Conservation (phyloP, 2,329 filamentous ascomycete genomes). For the Aspergillus hiratsukae region DNA sequence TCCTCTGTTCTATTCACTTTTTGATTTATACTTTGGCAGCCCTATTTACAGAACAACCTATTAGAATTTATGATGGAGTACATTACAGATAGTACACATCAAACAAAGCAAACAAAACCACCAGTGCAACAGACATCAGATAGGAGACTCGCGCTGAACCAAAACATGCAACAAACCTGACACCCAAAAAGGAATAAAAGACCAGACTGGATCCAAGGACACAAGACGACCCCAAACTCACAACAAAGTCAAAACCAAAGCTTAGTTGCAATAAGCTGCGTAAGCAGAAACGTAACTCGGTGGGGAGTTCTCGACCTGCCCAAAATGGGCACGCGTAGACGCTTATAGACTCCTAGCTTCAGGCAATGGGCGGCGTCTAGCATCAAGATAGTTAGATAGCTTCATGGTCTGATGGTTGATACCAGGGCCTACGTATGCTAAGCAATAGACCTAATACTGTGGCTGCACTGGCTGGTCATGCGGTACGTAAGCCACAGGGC, state of each 20-base stretch:
- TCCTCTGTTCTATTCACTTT: not conserved
- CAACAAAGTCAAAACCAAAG: not conserved
- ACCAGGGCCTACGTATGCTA: not conserved
- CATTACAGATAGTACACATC: not conserved
- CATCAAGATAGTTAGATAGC: not conserved
- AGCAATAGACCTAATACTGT: too few relatives aligned
- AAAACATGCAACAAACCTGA: not conserved
- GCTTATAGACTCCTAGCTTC: too few relatives aligned
- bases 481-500: conserved; percentile 9
- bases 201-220: not conserved
- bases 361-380: not conserved
- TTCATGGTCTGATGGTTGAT: not conserved
- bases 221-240: not conserved
- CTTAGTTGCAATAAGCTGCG: conserved; percentile 9
- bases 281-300: conserved; percentile 20
- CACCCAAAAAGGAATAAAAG: not conserved
- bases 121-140: not conserved
- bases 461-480: not conserved
- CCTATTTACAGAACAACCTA: not conserved
- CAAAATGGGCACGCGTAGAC: conserved; percentile 1
- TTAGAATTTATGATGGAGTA: not conserved
- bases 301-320: conserved; percentile 11
- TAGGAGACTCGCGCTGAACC: not conserved
- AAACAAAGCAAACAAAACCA: not conserved
- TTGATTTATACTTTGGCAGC: not conserved